These are phyloP conservation scores for Haplosporangium sp. DNA, from an alignment of 371 early-diverging fungal species.

Conservation along the genomic window DNA sequence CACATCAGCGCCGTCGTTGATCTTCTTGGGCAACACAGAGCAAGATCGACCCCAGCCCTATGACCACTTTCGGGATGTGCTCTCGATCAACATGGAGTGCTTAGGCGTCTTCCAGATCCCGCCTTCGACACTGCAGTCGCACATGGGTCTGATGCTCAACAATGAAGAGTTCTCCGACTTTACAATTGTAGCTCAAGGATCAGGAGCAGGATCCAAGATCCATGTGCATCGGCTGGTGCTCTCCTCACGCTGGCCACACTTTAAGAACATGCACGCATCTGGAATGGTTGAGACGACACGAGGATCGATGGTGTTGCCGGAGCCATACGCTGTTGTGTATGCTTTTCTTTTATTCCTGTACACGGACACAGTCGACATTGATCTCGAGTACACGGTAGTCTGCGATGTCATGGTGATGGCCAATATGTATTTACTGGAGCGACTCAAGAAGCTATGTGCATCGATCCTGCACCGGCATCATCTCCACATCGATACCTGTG, in stretches of 20 bases:
- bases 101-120: constrained; percentile 70
- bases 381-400: constrained; percentile 59
- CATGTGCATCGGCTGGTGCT: constrained; percentile 75
- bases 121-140: constrained; percentile 55
- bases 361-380: constrained; percentile 67
- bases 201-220: constrained; percentile 61
- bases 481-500: constrained; percentile 63
- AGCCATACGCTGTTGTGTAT: constrained; percentile 65
- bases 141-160: constrained; percentile 66
- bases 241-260: constrained; percentile 80
- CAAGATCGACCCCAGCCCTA: constrained; percentile 67
- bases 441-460: constrained; percentile 71
- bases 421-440: constrained; percentile 70
- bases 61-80: constrained; percentile 69
- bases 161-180: constrained; percentile 73
- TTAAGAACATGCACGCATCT: constrained; percentile 68
- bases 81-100: constrained; percentile 68
- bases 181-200: constrained; percentile 60
- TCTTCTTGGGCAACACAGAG: constrained; percentile 69
- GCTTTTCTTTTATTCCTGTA: constrained; percentile 75
- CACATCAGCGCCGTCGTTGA: constrained; percentile 43
- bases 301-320: constrained; percentile 68
- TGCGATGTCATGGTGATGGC: constrained; percentile 71
- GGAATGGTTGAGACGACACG: constrained; percentile 75
- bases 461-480: constrained; percentile 62